Evolutionary conservation across 2,329 filamentous ascomycete genomes (phyloP).

Genomic region (Didymella pomorum): DNA sequence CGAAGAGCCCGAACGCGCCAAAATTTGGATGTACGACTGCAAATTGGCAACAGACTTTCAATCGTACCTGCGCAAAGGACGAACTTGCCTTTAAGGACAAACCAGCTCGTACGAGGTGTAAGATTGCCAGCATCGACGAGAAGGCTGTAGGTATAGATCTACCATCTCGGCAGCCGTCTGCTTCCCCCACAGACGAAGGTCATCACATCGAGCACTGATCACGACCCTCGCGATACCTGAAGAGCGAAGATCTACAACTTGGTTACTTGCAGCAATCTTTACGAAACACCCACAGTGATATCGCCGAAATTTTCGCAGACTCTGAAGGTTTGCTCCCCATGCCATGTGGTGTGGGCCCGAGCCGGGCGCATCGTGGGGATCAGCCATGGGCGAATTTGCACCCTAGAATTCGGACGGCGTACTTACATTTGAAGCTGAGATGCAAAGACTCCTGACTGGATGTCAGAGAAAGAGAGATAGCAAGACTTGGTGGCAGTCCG

Average conservation of each 20-base stretch:
- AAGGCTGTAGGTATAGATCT: not conserved
- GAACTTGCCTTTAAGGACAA: not conserved
- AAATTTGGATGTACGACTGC: constrained; percentile 1
- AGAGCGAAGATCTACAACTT: too few relatives aligned
- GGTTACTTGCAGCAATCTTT: too few relatives aligned
- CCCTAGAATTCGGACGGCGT: not conserved
- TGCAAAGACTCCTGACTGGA: too few relatives aligned
- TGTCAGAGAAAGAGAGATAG: too few relatives aligned
- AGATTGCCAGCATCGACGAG: too few relatives aligned
- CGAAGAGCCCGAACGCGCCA: not conserved
- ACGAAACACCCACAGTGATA: not conserved
- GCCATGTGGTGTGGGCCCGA: not conserved
- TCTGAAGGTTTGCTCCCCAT: not conserved
- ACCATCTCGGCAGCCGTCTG: not conserved
- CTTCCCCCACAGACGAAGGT: not conserved
- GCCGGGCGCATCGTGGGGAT: not conserved
- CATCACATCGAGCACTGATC: not conserved
- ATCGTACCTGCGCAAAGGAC: not conserved
- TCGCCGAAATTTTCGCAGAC: not conserved
- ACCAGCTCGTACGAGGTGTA: not conserved
- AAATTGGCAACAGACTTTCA: not conserved
- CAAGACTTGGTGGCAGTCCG: not conserved
- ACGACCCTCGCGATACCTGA: not conserved
- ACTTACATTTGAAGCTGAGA: not conserved
- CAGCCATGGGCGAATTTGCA: not conserved